Percentiles rank a stretch among this genome's conserved stretches.
phyloP scores from a whole-genome alignment of 805 yeast species.

The Ogataea pignaliae region DNA sequence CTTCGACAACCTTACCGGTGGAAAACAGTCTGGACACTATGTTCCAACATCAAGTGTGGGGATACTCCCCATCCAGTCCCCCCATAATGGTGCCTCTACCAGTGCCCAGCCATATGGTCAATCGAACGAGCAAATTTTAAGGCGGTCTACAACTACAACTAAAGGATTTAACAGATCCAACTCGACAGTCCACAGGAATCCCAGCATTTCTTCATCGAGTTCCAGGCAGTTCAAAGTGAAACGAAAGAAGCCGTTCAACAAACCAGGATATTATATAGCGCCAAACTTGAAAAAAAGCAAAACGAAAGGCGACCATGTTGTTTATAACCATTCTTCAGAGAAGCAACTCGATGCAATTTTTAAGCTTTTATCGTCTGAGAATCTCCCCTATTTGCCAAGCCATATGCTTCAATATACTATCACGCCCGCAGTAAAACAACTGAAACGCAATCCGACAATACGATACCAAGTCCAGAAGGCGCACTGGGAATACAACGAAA shows the following conservation, averaged over 20 bases:
- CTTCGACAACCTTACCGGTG: too few species aligned
- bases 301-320: background rate
- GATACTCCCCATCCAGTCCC: too few species aligned
- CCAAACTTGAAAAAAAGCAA: constrained; percentile 2
- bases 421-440: constrained; percentile 7
- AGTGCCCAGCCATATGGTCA: too few species aligned
- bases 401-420: constrained; percentile 18
- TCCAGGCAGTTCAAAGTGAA: constrained; percentile 1
- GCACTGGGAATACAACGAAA: constrained; percentile 3
- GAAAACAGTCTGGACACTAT: too few species aligned
- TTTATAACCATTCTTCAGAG: constrained; percentile 4
- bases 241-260: constrained; percentile 10
- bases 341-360: constrained; percentile 14
- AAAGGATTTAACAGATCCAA: constrained; percentile 1
- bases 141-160: too few species aligned
- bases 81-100: too few species aligned
- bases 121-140: background rate
- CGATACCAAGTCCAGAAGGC: constrained; percentile 16
- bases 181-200: constrained; percentile 1
- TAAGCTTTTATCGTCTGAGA: constrained; percentile 11
- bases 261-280: constrained; percentile 9
- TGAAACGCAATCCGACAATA: constrained; percentile 20
- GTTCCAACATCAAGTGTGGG: too few species aligned
- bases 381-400: constrained; percentile 11
- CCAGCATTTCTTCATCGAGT: constrained; percentile 3